phyloP scores from a whole-genome alignment of 805 yeast genomes.

The Saccharomycopsis selenospora region DNA sequence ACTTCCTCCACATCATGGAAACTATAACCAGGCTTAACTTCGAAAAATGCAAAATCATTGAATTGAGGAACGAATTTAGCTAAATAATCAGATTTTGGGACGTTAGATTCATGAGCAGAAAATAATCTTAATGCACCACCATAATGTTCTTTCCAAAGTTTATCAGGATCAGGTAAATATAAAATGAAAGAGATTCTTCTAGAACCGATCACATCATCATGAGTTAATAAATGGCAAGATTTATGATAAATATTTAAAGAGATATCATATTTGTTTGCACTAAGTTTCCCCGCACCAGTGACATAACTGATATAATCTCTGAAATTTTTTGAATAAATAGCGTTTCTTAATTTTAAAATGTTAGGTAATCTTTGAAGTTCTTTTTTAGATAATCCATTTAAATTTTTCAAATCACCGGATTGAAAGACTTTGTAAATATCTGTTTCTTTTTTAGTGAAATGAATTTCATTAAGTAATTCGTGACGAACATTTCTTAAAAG shows the following conservation, averaged over 20 bases:
- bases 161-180: constrained; percentile 88
- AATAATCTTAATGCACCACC: constrained; percentile 90
- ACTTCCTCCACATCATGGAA: constrained; percentile 99
- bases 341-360: constrained; percentile 71
- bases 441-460: constrained; percentile 92
- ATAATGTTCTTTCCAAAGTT: constrained; percentile 80
- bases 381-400: constrained; percentile 74
- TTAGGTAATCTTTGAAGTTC: constrained; percentile 71
- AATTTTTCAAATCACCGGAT: constrained; percentile 86
- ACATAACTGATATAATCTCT: constrained; percentile 69
- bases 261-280: constrained; percentile 90
- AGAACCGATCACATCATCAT: constrained; percentile 96
- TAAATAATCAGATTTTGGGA: constrained; percentile 72
- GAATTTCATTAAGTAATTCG: constrained; percentile 77
- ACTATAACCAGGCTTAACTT: constrained; percentile 91
- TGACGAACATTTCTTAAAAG: constrained; percentile 71
- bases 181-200: constrained; percentile 88
- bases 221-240: constrained; percentile 90
- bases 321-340: constrained; percentile 79
- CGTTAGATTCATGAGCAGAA: constrained; percentile 81
- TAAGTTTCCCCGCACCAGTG: constrained; percentile 81
- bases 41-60: constrained; percentile 93
- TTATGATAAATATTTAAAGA: constrained; percentile 84
- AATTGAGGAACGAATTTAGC: constrained; percentile 80
- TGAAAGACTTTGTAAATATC: constrained; percentile 91